Base-by-base conservation (phyloP, 768 basidiomycete species). In the Termitomyces eurrhizus region DNA sequence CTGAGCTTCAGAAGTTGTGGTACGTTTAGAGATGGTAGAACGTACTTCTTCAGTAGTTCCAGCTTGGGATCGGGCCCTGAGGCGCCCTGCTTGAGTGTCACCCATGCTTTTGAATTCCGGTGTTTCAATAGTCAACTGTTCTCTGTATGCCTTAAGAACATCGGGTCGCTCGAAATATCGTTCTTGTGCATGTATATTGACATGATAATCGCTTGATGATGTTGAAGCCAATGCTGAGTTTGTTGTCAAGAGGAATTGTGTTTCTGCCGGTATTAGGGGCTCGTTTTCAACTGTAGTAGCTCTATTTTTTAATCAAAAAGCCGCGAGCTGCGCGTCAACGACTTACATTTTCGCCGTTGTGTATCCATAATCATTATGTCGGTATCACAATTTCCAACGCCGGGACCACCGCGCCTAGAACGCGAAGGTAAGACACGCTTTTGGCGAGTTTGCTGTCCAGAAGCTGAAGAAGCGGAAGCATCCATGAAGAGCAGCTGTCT, bases 331-430 rank as follows among this genome's bases (percentile, higher is more conserved):
- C 59, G 63, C 60, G 60, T 55, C 33, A 41, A 45, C 16, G 50
- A 81, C 87, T 69, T 71, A 93, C 93, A 76, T 79, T 85, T 87
- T 73, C 85, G 84, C 74, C 85, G 85, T 67, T 89, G 81, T 63
- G 87, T 89, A 66, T 94, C 92, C 64, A 93, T 73, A 71, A 95
- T 90, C 85, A 92, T 87, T 57, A 85, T 66, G 77, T 95, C 93
- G 18, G 87, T 80, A 70, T 92, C 90, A 70, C 87, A 86, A 62
- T 75, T 88, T 58, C 93, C 91, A 54, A 91, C 83, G 39, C 90
- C 91, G 33, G 89, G 88, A 16, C 90, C 91, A 58, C 90, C 88
- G 58, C 93, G 83, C 66, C 91, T 81, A 58, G 89, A 83, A 67
- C 93, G 84, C 72, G 90, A 83, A 46, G 93, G 93, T 59, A 93